Base-by-base conservation (phyloP, 2,329 filamentous ascomycete species). In the Cladophialophora immunda region DNA sequence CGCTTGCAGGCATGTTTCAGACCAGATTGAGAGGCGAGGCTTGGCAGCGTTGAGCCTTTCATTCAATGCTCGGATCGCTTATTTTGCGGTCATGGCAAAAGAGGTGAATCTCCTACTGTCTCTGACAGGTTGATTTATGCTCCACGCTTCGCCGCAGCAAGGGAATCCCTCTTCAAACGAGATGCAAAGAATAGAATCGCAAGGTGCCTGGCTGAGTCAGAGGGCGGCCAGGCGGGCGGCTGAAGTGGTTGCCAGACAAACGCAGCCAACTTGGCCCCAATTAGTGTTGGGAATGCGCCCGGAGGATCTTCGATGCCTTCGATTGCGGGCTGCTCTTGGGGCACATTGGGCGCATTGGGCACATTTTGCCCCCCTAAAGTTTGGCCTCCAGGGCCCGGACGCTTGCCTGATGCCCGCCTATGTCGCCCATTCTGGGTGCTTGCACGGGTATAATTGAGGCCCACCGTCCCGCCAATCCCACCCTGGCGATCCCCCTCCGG, bases 1-100 rank as follows among this genome's bases (percentile, higher is more conserved):
- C 19, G 45, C 8, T 47, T 61, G 58, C 47, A 61, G 45, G 19
- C 13, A 61, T 61, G 58, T 61, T 53, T 61, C 58, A 53, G 58
- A 38, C 58, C 47, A 47, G 52, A 61, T 61, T 36, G 30, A 61
- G 45, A 53, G 25, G 6, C 25, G 27, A 59, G 41, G 27, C 45
- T 59, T 50, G 36, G 38, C 36, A 25, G 55, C 32, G 22, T 27
- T 36, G 55, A 58, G 17, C 27, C 1, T 30, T 58, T 58, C 55
- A 27, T 22, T 27, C 11, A 25, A 13, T 22, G 25, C 29, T 8
- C 29, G 29, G 8, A 8, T 30, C 29, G 29, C 29, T 27, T 25
- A 9, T 52, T 52, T n/a, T 53, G 52, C 52, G 52, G 13, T 25
- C 25, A 45, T 59, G 57, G 29, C 45, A 25, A 50, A 50, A 50